phyloP scores from a whole-genome alignment of 768 basidiomycete species.

The Amanita exitialis region DNA sequence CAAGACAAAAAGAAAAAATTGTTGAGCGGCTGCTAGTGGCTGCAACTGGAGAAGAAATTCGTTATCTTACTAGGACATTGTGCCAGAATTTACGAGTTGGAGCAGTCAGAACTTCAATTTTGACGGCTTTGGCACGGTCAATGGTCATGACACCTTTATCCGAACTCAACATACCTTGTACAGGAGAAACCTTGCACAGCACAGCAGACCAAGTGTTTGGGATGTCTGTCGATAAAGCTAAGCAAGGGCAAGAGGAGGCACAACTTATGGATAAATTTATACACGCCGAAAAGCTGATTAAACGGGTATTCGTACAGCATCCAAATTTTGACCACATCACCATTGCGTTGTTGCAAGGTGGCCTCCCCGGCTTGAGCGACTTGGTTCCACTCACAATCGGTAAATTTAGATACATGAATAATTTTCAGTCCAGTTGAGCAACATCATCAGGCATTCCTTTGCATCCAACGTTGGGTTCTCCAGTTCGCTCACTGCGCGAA shows the following conservation, averaged over 20 bases:
- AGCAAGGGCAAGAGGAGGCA: constrained; percentile 20
- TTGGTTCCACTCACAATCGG: constrained; percentile 64
- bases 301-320: constrained; percentile 68
- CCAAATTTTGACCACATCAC: constrained; percentile 70
- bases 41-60: constrained; percentile 79
- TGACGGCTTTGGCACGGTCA: constrained; percentile 73
- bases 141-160: constrained; percentile 45
- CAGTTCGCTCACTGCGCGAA: constrained; percentile 74
- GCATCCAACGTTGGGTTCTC: constrained; percentile 80
- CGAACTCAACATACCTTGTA: constrained; percentile 8
- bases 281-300: constrained; percentile 53
- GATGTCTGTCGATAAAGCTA: constrained; percentile 13
- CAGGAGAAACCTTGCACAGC: constrained; percentile 14
- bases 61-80: constrained; percentile 71
- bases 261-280: constrained; percentile 33
- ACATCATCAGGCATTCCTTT: constrained; percentile 57
- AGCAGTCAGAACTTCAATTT: constrained; percentile 75
- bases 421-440: background rate
- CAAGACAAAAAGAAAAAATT: constrained; percentile 65
- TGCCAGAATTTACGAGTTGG: constrained; percentile 77
- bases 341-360: constrained; percentile 45
- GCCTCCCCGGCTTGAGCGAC: constrained; percentile 48
- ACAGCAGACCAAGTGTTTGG: constrained; percentile 18
- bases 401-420: constrained; percentile 21
- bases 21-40: constrained; percentile 78